Percentiles rank a stretch among this genome's conserved stretches.
Evolutionary conservation across 2,329 filamentous ascomycete species (phyloP).

Genomic region (Penicillium sp.): DNA sequence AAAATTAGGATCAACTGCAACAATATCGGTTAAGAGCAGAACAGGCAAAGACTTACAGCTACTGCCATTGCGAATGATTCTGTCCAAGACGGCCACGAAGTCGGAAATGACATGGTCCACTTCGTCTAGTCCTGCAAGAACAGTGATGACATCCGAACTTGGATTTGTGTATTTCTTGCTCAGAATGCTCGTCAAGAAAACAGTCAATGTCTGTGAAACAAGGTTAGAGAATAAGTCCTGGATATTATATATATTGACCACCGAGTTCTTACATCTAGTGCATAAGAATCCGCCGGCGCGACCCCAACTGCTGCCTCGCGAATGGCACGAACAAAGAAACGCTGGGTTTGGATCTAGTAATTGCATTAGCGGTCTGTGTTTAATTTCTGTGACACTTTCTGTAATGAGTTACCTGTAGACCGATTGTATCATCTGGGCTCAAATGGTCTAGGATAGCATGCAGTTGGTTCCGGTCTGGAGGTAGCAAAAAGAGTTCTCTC

Average conservation of each 20-base stretch:
- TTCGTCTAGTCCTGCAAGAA: conserved; percentile 83
- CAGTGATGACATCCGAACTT: conserved; percentile 88
- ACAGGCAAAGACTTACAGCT: conserved; percentile 54
- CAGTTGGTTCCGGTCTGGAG: conserved; percentile 70
- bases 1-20: neutral
- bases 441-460: conserved; percentile 67
- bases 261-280: conserved; percentile 67
- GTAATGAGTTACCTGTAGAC: conserved; percentile 58
- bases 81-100: conserved; percentile 78
- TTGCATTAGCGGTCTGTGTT: conserved; percentile 15
- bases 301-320: conserved; percentile 61
- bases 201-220: conserved; percentile 71
- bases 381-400: neutral
- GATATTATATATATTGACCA: neutral
- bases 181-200: conserved; percentile 78
- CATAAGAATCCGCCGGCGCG: conserved; percentile 68
- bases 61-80: conserved; percentile 74
- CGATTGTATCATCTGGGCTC: conserved; percentile 70
- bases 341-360: conserved; percentile 62
- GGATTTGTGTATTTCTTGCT: conserved; percentile 92
- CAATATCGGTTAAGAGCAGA: neutral
- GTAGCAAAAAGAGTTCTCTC: conserved; percentile 90
- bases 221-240: conserved; percentile 41
- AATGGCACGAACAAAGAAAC: conserved; percentile 74
- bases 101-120: conserved; percentile 85